A percentile compares a stretch with the other conserved stretches of the same genome.
These are phyloP conservation scores for Pleurotus cornucopiae DNA, from an alignment of 768 basidiomycete species.

Conservation along the genomic window DNA sequence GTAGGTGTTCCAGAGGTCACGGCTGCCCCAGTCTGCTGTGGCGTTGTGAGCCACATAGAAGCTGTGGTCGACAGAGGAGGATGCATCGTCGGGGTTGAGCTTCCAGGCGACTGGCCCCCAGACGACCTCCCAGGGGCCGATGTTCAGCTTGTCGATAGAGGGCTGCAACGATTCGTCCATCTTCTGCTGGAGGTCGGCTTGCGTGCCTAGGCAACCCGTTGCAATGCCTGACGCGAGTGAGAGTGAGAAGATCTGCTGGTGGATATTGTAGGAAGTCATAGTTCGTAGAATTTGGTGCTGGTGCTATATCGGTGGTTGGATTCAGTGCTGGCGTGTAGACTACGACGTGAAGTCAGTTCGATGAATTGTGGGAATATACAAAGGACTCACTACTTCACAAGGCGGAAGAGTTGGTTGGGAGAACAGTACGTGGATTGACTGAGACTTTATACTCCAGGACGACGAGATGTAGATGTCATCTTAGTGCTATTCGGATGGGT, in stretches of 20 bases:
- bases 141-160: not conserved
- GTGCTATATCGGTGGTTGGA: conserved; percentile 28
- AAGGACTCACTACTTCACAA: too few relatives aligned
- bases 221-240: not conserved
- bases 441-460: too few relatives aligned
- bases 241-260: not conserved
- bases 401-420: too few relatives aligned
- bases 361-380: too few relatives aligned
- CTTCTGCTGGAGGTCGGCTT: not conserved
- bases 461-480: too few relatives aligned
- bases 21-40: not conserved
- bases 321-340: conserved; percentile 14
- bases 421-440: too few relatives aligned
- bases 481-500: too few relatives aligned
- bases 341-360: conserved; percentile 10
- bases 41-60: conserved; percentile 1
- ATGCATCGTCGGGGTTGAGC: not conserved
- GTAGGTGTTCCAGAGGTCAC: not conserved
- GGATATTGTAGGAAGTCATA: conserved; percentile 4
- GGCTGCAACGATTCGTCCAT: not conserved
- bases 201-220: not conserved
- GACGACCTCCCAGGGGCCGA: not conserved
- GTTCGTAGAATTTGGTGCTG: conserved; percentile 31
- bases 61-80: not conserved
- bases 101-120: conserved; percentile 4